Evolutionary conservation across 2,329 filamentous ascomycete species (phyloP).

Genomic region (Hypoxylon sp.): DNA sequence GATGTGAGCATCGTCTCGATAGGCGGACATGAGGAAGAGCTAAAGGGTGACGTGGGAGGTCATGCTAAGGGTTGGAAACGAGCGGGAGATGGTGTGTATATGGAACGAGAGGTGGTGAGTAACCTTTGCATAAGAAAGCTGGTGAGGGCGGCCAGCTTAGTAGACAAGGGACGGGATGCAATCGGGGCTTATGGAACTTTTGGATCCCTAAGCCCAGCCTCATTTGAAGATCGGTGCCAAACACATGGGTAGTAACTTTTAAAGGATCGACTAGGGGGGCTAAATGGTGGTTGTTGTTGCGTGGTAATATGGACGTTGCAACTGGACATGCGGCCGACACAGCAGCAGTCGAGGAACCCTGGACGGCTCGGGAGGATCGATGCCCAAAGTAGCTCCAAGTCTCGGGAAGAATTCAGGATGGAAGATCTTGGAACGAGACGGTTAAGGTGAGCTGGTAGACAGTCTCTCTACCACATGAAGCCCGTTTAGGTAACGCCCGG

Average conservation of each 20-base stretch:
- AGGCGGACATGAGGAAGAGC: slow-evolving; percentile 36
- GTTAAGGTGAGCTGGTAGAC: slow-evolving; percentile 45
- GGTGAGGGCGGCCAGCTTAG: slow-evolving; percentile 50
- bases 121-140: slow-evolving; percentile 52
- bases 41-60: slow-evolving; percentile 37
- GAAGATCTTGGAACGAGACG: slow-evolving; percentile 44
- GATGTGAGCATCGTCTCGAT: slow-evolving; percentile 66
- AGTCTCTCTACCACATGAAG: slow-evolving; percentile 45
- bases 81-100: slow-evolving; percentile 29
- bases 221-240: slow-evolving; percentile 48
- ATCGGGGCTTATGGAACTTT: slow-evolving; percentile 49
- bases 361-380: slow-evolving; percentile 35
- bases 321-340: slow-evolving; percentile 43
- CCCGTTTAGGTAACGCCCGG: slow-evolving; percentile 52
- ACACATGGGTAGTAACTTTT: slow-evolving; percentile 45
- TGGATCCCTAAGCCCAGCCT: slow-evolving; percentile 47
- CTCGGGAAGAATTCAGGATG: slow-evolving; percentile 42
- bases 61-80: slow-evolving; percentile 34
- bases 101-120: slow-evolving; percentile 43
- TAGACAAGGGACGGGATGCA: slow-evolving; percentile 44
- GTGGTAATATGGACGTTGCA: slow-evolving; percentile 44
- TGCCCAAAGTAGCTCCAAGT: slow-evolving; percentile 36
- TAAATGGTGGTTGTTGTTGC: slow-evolving; percentile 35
- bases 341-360: slow-evolving; percentile 42
- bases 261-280: slow-evolving; percentile 41